Evolutionary conservation across 2,329 filamentous ascomycete genomes (phyloP).

Genomic region (Fusarium piperis): DNA sequence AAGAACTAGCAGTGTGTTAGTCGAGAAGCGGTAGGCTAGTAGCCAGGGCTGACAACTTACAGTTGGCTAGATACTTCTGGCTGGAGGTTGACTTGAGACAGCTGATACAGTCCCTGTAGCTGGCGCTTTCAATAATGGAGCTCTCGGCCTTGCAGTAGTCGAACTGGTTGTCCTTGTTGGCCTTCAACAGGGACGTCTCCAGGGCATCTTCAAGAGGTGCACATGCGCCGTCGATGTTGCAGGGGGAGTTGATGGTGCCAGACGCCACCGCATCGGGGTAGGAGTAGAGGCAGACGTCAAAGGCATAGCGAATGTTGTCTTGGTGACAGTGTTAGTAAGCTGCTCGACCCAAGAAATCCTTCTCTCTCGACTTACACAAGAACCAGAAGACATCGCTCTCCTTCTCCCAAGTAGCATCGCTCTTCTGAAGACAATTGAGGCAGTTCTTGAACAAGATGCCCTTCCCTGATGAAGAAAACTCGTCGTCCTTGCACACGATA

Average conservation of each 20-base stretch:
- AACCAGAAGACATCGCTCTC: conserved; percentile 51
- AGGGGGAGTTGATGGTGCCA: conserved; percentile 52
- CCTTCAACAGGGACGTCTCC: conserved; percentile 35
- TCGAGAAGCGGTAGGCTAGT: background rate
- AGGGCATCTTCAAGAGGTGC: conserved; percentile 51
- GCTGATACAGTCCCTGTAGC: conserved; percentile 51
- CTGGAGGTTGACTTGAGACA: conserved; percentile 55
- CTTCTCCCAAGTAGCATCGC: conserved; percentile 39
- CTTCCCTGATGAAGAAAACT: conserved; percentile 47
- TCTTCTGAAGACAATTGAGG: conserved; percentile 57
- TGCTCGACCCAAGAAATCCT: too few relatives aligned
- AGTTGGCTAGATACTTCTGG: conserved; percentile 59
- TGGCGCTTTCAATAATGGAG: conserved; percentile 39
- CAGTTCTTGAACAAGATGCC: conserved; percentile 61
- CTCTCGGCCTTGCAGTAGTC: conserved; percentile 55
- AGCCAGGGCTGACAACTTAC: conserved; percentile 46
- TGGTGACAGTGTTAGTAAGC: background rate
- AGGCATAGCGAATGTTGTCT: conserved; percentile 62
- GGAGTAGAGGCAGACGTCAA: conserved; percentile 58
- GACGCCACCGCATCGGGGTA: conserved; percentile 45
- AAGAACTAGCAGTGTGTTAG: conserved; percentile 51
- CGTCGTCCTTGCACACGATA: conserved; percentile 56
- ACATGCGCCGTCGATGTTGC: conserved; percentile 55
- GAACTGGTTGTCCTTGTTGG: conserved; percentile 41
- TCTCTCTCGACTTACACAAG: conserved; percentile 58